Evolutionary conservation across 805 yeast genomes (phyloP).

Genomic region (Teunomyces gatunensis): DNA sequence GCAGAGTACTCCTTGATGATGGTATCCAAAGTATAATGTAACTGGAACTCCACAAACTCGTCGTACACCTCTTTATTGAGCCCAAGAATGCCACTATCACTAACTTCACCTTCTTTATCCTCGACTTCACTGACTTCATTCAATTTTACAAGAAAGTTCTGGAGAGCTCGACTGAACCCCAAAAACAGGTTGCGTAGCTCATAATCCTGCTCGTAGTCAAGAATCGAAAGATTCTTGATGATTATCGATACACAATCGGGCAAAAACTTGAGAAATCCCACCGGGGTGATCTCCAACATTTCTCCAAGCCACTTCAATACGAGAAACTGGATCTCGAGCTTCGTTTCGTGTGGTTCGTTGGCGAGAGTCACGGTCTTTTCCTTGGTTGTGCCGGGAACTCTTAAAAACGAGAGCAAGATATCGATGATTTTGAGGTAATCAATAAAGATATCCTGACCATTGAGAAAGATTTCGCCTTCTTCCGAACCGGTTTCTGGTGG

Average conservation of each 20-base stretch:
- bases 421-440: slow-evolving; percentile 80
- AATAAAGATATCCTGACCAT: slow-evolving; percentile 71
- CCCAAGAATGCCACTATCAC: slow-evolving; percentile 52
- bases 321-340: slow-evolving; percentile 66
- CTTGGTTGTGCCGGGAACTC: slow-evolving; percentile 42
- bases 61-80: slow-evolving; percentile 38
- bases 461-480: slow-evolving; percentile 28
- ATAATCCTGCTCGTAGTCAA: slow-evolving; percentile 35
- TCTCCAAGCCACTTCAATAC: slow-evolving; percentile 81
- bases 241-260: slow-evolving; percentile 73
- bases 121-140: slow-evolving; percentile 17
- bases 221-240: slow-evolving; percentile 40
- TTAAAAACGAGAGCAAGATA: slow-evolving; percentile 76
- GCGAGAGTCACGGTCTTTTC: slow-evolving; percentile 25
- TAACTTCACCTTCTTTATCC: slow-evolving; percentile 33
- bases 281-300: slow-evolving; percentile 69
- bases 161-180: slow-evolving; percentile 33
- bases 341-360: slow-evolving; percentile 37
- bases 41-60: slow-evolving; percentile 39
- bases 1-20: slow-evolving; percentile 59
- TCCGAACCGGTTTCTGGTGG: slow-evolving; percentile 30
- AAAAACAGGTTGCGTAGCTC: slow-evolving; percentile 37
- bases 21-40: slow-evolving; percentile 59
- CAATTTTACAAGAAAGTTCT: slow-evolving; percentile 31
- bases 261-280: slow-evolving; percentile 67